Base-by-base conservation (phyloP, 306 rosid genomes). In the Quercus variabilis region DNA sequence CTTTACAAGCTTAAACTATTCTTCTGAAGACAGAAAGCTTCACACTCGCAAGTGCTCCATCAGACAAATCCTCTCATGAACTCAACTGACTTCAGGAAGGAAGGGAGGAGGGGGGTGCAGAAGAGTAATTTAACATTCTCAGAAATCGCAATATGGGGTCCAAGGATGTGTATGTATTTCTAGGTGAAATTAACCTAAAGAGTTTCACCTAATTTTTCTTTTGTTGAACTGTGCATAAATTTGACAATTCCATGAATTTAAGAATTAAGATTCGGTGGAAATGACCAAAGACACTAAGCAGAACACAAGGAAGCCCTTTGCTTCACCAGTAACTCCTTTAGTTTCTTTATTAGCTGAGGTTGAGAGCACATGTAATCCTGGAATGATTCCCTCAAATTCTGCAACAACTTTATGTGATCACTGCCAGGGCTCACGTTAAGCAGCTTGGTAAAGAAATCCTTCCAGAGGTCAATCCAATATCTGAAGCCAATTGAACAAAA, bases 381-480 rank as follows among this genome's bases (percentile, higher is more conserved):
- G 85, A 93, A 93, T 65, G 98, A 84, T 87, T 83, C 88, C 90
- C 89, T 89, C 83, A 95, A 56, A n/a, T 86, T 84, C 73, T 70
- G 88, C 83, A 95, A 79, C 82, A 91, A 79, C 49, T 80, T 80
- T 71, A 54, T 82, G 84, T 86, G 88, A 72, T 88, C 86, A 62
- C 77, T 55, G 63, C 86, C 72, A 17, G 90, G 89, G 70, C 79
- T 81, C 62, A 81, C 82, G 71, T 95, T 95, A 55, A 95, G 97
- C 88, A 95, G 84, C 92, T 84, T 90, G 55, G 84, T 79, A 88
- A 91, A 95, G 70, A 95, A 86, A 78, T 79, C 88, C 90, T 87
- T 91, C 99, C 99, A 95, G 59, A 93, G 97, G 74, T 86, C 93
- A 55, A 76, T 90, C 99, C 99, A 95, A 75, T 95, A 95, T 78